phyloP scores from a whole-genome alignment of 2,329 filamentous ascomycete species.

The Bretziella fagacearum region DNA sequence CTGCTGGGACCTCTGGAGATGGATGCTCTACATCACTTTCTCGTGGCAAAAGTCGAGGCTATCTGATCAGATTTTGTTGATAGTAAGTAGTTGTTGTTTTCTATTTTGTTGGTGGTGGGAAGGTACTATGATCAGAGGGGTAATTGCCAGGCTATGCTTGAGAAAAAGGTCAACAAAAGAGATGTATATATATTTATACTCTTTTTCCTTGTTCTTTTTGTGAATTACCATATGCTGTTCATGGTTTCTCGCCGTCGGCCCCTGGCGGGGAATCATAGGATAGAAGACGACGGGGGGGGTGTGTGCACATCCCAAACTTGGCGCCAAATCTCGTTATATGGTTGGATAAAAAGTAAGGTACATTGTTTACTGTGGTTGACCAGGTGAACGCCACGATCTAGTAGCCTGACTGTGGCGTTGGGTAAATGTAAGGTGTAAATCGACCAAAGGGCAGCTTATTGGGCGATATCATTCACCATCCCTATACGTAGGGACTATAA shows the following conservation, averaged over 20 bases:
- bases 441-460: not conserved
- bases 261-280: not conserved
- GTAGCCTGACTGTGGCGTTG: not conserved
- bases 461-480: too few relatives aligned
- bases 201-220: too few relatives aligned
- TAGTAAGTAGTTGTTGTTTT: not conserved
- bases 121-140: not conserved
- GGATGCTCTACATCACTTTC: constrained; percentile 24
- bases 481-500: too few relatives aligned
- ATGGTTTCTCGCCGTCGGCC: not conserved
- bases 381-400: constrained; percentile 11
- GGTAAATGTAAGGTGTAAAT: not conserved
- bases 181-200: not conserved
- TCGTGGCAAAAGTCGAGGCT: constrained; percentile 2
- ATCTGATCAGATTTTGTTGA: not conserved
- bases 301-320: too few relatives aligned
- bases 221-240: not conserved
- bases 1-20: constrained; percentile 22
- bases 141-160: not conserved
- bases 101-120: not conserved
- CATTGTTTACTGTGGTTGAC: constrained; percentile 12
- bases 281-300: not conserved
- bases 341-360: not conserved
- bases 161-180: not conserved
- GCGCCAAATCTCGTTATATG: not conserved